Evolutionary conservation across 1,284 basidiomycete species (phyloP).

Genomic region (Volvariella surrecta): DNA sequence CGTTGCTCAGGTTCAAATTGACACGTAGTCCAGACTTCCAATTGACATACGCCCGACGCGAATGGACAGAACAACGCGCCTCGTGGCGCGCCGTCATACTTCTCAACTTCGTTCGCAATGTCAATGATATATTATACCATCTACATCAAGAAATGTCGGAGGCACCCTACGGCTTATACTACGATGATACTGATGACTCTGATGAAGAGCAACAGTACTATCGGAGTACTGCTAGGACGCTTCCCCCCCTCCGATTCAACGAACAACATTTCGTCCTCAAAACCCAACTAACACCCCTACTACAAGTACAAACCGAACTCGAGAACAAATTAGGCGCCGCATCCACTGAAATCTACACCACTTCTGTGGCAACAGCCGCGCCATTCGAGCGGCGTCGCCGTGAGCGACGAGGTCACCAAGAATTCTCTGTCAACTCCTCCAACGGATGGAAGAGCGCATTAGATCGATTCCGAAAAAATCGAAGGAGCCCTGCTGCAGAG

Average conservation of each 20-base stretch:
- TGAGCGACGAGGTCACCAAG: conserved; percentile 25
- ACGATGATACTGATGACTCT: conserved; percentile 26
- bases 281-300: conserved; percentile 48
- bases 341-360: conserved; percentile 36
- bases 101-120: conserved; percentile 65
- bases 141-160: conserved; percentile 44
- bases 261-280: conserved; percentile 54
- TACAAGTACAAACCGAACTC: conserved; percentile 47
- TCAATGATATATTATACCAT: conserved; percentile 49
- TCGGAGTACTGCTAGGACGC: conserved; percentile 19
- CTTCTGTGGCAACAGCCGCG: conserved; percentile 25
- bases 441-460: conserved; percentile 57
- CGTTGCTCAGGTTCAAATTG: background rate
- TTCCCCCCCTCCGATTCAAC: conserved; percentile 40
- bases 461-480: conserved; percentile 33
- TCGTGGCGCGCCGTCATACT: conserved; percentile 71
- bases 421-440: conserved; percentile 48
- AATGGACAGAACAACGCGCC: conserved; percentile 59
- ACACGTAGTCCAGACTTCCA: conserved; percentile 48
- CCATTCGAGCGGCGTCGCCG: conserved; percentile 22
- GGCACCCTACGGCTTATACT: conserved; percentile 17
- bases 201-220: conserved; percentile 24
- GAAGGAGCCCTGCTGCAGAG: conserved; percentile 11
- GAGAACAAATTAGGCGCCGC: conserved; percentile 51
- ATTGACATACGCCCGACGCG: conserved; percentile 52